These are phyloP conservation scores for Teratosphaeriaceae sp. DNA, from an alignment of 2,329 filamentous ascomycete species.

Conservation along the genomic window DNA sequence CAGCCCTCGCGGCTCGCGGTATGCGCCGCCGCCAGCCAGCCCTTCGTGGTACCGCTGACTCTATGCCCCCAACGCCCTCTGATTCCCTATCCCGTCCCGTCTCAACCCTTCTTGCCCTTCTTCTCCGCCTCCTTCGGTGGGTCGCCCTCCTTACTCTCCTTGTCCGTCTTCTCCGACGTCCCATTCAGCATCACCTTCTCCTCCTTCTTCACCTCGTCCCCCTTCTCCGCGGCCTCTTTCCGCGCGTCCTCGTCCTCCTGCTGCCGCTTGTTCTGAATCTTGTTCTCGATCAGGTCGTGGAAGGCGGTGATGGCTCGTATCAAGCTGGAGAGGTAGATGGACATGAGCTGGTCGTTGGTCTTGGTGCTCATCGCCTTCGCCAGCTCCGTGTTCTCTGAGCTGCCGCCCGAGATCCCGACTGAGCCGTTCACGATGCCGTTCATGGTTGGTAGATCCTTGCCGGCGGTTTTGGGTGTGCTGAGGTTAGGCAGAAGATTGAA, in stretches of 20 bases:
- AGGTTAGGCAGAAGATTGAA: conserved; percentile 98
- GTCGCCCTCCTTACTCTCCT: conserved; percentile 43
- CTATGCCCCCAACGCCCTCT: too few species aligned
- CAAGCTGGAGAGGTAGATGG: conserved; percentile 93
- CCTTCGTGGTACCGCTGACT: too few species aligned
- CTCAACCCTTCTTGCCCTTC: conserved; percentile 41
- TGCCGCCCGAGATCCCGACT: conserved; percentile 44
- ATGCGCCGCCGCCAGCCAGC: background rate
- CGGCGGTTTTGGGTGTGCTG: conserved; percentile 67
- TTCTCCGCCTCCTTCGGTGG: conserved; percentile 18
- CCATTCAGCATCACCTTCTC: conserved; percentile 59
- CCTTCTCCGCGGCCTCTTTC: conserved; percentile 59
- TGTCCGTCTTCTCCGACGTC: conserved; percentile 41
- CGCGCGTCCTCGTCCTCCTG: conserved; percentile 88
- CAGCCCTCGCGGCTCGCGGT: conserved; percentile 5
- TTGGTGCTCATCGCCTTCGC: conserved; percentile 96
- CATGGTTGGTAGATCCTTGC: conserved; percentile 53
- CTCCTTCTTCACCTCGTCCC: conserved; percentile 55
- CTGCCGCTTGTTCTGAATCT: conserved; percentile 97
- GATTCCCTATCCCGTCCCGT: background rate
- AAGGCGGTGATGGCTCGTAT: conserved; percentile 98
- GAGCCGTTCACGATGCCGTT: conserved; percentile 48
- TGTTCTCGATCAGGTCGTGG: conserved; percentile 99
- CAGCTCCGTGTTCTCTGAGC: conserved; percentile 69
- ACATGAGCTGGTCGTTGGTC: conserved; percentile 98